phyloP scores from a whole-genome alignment of 257 asterid species.

The Solanum sitiens region DNA sequence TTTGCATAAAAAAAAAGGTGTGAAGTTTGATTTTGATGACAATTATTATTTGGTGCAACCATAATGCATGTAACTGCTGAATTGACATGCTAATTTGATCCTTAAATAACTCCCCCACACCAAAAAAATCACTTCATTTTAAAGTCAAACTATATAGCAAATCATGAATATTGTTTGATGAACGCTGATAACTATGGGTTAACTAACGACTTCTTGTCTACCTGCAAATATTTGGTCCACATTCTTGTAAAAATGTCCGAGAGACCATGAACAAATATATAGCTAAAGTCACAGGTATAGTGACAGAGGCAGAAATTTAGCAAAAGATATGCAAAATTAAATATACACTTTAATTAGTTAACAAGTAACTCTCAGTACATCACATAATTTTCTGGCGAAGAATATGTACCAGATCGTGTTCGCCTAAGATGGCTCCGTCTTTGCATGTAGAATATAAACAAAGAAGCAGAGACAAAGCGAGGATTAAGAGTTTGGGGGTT shows the following conservation, averaged over 20 bases:
- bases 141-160: background rate
- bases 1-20: background rate
- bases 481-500: too few relatives aligned
- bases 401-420: too few relatives aligned
- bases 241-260: background rate
- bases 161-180: background rate
- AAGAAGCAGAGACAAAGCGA: too few relatives aligned
- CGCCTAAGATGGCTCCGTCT: too few relatives aligned
- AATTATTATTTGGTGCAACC: background rate
- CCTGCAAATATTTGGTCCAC: background rate
- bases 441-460: too few relatives aligned
- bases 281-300: background rate
- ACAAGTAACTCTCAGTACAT: too few relatives aligned
- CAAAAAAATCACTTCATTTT: background rate
- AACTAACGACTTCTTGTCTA: background rate
- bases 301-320: too few relatives aligned
- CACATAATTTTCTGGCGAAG: too few relatives aligned
- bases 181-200: background rate
- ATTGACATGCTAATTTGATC: background rate
- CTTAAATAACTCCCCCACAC: background rate
- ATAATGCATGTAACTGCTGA: background rate
- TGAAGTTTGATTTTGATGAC: background rate
- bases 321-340: too few relatives aligned
- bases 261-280: background rate
- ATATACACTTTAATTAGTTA: too few relatives aligned